Evolutionary conservation across 352 stramenopile genomes (phyloP), one percentile per base, ranked within the genome.

Genomic region (Phytopythium helicoides): DNA sequence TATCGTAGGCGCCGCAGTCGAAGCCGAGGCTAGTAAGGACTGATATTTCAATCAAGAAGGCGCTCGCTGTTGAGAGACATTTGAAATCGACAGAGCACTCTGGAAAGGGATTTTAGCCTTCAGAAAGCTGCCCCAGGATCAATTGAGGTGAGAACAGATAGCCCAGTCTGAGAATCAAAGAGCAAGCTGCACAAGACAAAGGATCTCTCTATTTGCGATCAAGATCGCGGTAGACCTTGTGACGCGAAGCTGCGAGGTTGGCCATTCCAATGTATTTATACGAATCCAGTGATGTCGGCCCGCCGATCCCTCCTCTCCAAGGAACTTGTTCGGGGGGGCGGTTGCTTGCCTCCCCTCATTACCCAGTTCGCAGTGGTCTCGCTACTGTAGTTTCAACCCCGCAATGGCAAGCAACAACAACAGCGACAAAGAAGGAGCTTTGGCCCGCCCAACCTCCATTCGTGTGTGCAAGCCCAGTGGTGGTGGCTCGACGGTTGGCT

Each of bases 401-500:
- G 6, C 38, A 45, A 19, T 3, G 55, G 73, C 21, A 81, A 33
- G 77, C 58, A 68, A 71, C 59, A 77, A 83, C 70, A 83, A 83
- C 46, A 68, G 66, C 48, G 52, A 75, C 37, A 45, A 14, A 15
- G 25, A 18, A 11, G 4, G 8, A 11, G 0, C 38, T 6, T 54
- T 55, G 6, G 66, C 79, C 12, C 68, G 71, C 41, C 75, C 69
- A 12, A 77, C 67, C 48, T 62, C 55, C 9, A 84, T 70, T 16
- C 71, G 72, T 4, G 55, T 59, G 23, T 52, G 64, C 48, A 76
- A 86, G 19, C 72, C 75, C n/a, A 75, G 77, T 0, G 77, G 65
- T 25, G 71, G 69, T 1, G 47, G 53, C 15, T 85, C 73, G 8
- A 76, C 65, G 26, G 58, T 81, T 41, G 73, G 73, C 37, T 79